phyloP scores from a whole-genome alignment of 176 grass and related monocot species.

The Typha latifolia region DNA sequence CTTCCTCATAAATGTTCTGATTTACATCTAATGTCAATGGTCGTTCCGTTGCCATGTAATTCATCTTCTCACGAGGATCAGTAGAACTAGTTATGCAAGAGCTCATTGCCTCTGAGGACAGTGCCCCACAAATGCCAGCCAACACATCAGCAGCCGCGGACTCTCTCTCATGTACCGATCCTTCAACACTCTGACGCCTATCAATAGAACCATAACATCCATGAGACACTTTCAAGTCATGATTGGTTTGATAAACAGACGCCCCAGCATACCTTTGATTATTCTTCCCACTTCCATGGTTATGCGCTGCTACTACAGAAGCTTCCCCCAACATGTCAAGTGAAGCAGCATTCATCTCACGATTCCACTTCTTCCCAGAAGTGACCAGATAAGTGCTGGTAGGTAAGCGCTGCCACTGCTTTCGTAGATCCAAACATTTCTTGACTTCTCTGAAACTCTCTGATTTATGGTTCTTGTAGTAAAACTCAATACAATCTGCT shows the following conservation, averaged over 20 bases:
- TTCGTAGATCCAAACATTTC: slow-evolving; percentile 61
- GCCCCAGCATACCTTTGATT: slow-evolving; percentile 21
- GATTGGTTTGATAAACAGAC: slow-evolving; percentile 18
- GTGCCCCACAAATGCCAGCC: slow-evolving; percentile 52
- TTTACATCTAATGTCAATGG: slow-evolving; percentile 17
- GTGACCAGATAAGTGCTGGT: slow-evolving; percentile 58
- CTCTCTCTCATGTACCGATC: slow-evolving; percentile 51
- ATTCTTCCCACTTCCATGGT: slow-evolving; percentile 31
- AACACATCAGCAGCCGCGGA: slow-evolving; percentile 64
- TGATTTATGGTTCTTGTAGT: slow-evolving; percentile 97
- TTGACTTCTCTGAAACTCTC: slow-evolving; percentile 87
- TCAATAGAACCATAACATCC: slow-evolving; percentile 24
- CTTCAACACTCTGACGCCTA: slow-evolving; percentile 21
- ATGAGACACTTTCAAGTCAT: slow-evolving; percentile 20
- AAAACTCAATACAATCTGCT: slow-evolving; percentile 95
- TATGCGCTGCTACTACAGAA: slow-evolving; percentile 43
- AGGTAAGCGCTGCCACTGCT: slow-evolving; percentile 35
- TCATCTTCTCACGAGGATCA: slow-evolving; percentile 45
- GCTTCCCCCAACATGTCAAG: slow-evolving; percentile 63
- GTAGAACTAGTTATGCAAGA: slow-evolving; percentile 73
- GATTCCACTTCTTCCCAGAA: slow-evolving; percentile 66
- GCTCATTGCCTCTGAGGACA: slow-evolving; percentile 72
- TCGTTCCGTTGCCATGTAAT: slow-evolving; percentile 17
- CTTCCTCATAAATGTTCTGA: slow-evolving; percentile 39
- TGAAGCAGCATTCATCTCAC: slow-evolving; percentile 43